Conservation (phyloP, 2,329 filamentous ascomycete species). For the Ceratocystis albifundus region DNA sequence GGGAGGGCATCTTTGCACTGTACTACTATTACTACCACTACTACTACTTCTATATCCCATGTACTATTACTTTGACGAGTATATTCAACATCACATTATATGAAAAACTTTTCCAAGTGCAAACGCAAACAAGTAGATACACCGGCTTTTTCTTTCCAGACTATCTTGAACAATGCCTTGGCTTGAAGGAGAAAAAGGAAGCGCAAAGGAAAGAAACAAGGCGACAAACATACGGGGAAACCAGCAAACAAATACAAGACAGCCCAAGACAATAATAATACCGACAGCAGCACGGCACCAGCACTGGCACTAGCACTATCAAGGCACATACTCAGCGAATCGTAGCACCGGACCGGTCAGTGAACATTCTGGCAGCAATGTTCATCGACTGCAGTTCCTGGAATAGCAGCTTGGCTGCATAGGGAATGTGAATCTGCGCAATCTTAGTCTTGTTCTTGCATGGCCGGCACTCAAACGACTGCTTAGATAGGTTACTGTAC, state of each 20-base stretch:
- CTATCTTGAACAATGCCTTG: slow-evolving; percentile 5
- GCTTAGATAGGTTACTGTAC: slow-evolving; percentile 76
- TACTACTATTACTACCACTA: neutral
- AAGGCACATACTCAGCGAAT: slow-evolving; percentile 40
- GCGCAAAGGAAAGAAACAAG: slow-evolving; percentile 11
- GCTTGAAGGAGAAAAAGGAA: slow-evolving; percentile 1
- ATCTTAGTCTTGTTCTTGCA: slow-evolving; percentile 99
- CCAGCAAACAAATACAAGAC: neutral
- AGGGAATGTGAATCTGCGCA: slow-evolving; percentile 93
- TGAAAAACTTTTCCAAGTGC: neutral
- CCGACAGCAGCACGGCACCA: neutral
- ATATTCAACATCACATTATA: neutral
- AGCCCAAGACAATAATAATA: neutral
- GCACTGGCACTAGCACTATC: neutral
- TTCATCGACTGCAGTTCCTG: slow-evolving; percentile 98
- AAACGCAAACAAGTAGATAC: neutral
- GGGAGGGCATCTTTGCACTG: neutral
- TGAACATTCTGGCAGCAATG: slow-evolving; percentile 95
- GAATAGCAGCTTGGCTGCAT: slow-evolving; percentile 95
- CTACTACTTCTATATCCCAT: neutral
- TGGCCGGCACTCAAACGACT: slow-evolving; percentile 89
- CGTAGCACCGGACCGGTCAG: slow-evolving; percentile 64
- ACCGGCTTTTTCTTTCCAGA: neutral
- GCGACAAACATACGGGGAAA: neutral
- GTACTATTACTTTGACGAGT: slow-evolving; percentile 10